Percentiles rank a stretch among this genome's conserved stretches.
phyloP scores from a whole-genome alignment of 441 rosid genomes.

The Hura crepitans region DNA sequence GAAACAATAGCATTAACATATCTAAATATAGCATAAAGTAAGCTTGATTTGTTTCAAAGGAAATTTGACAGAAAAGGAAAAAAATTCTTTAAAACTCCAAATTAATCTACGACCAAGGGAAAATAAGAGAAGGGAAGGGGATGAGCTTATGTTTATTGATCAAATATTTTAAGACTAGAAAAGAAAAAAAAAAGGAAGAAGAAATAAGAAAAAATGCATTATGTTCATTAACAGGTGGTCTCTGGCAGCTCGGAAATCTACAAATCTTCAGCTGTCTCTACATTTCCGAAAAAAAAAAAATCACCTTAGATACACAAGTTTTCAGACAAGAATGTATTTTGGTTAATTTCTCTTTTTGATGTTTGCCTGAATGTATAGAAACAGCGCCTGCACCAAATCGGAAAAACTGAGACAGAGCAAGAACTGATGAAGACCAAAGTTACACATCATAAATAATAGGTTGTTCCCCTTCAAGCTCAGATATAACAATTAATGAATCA shows the following conservation, averaged over 20 bases:
- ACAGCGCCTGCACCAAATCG: conserved; percentile 15
- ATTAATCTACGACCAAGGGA: too few species aligned
- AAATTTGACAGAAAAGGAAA: too few species aligned
- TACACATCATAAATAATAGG: conserved; percentile 33
- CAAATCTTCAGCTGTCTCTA: background rate
- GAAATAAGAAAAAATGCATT: background rate
- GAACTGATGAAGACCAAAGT: background rate
- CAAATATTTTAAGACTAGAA: background rate
- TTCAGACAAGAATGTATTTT: background rate
- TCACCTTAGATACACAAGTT: background rate
- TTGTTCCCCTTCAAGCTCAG: conserved; percentile 90
- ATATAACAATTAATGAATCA: conserved; percentile 79
- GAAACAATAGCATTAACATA: too few species aligned
- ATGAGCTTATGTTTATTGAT: too few species aligned
- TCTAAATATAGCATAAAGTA: too few species aligned
- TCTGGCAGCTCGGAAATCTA: background rate
- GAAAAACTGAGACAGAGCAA: conserved; percentile 10
- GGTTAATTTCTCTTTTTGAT: background rate
- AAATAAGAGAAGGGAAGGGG: too few species aligned
- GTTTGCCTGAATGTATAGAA: background rate
- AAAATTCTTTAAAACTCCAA: too few species aligned
- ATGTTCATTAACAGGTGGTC: background rate
- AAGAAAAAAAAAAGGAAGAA: background rate
- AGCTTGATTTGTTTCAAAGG: too few species aligned
- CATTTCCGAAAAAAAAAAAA: too few species aligned